Base-by-base conservation (phyloP, 257 asterid species). In the Solanum rostratum region DNA sequence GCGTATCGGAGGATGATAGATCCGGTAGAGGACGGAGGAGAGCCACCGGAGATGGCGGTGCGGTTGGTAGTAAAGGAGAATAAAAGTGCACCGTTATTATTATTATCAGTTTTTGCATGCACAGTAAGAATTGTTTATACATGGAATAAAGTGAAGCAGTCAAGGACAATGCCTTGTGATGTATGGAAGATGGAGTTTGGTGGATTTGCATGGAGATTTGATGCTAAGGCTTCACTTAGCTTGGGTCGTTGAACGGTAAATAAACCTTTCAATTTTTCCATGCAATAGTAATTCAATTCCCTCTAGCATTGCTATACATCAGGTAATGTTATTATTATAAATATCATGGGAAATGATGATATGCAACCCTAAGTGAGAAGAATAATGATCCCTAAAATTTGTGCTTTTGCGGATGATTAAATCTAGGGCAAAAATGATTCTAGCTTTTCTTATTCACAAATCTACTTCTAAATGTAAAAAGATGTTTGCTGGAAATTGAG, bases 191-290 rank as follows among this genome's bases (percentile, higher is more conserved):
- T 90, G 93, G 91, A 90, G 5, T 89, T 83, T 76, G 93, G 93
- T 2, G 93, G 93, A 83, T 89, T 87, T 87, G 93, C 93, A 84
- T 90, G 93, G 93, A 87, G 91, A 84, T 90, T 90, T 69, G 93
- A 90, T 55, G 84, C 91, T 19, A 73, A 68, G 63, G 90, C 93
- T 81, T 91, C 91, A 16, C 91, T 90, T 20, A 82, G 84, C 60
- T 82, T 90, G 74, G 92, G 91, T 7, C 88, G 86, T 79, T 88
- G 86, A 86, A 24, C 59, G 80, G 29, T 65, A 73, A 73, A n/a
- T 73, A 73, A 43, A 46, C 43, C 13, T 60, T 68, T 65, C 43
- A 6, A 19, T 22, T 7, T 5, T 57, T 9, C n/a, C 22, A 14
- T 6, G n/a, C n/a, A 3, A 14, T 65, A 65, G 6, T 30, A 65